A percentile compares a stretch with the other conserved stretches of the same genome.
Evolutionary conservation across 2,329 filamentous ascomycete genomes (phyloP).

Genomic region (Fusarium praegraminearum): DNA sequence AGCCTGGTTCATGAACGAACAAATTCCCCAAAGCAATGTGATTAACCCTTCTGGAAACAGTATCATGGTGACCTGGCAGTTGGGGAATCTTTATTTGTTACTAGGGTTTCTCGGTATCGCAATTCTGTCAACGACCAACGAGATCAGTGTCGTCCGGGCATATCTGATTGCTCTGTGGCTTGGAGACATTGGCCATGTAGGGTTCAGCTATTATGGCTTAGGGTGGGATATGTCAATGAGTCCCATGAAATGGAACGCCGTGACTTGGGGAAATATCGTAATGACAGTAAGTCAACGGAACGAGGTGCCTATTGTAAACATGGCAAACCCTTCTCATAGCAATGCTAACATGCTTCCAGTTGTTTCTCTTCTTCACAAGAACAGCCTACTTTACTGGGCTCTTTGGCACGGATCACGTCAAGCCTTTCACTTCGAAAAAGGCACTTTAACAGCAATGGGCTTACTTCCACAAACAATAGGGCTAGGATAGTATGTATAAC

Average conservation of each 20-base stretch:
- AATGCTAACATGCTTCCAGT: slow-evolving; percentile 50
- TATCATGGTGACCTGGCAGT: slow-evolving; percentile 72
- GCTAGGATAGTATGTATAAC: neutral
- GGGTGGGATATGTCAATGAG: slow-evolving; percentile 66
- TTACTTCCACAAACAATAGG: neutral
- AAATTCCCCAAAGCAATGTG: slow-evolving; percentile 60
- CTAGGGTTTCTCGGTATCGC: slow-evolving; percentile 73
- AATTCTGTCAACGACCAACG: slow-evolving; percentile 72
- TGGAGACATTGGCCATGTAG: slow-evolving; percentile 76
- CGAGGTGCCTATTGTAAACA: neutral
- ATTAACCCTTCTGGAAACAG: slow-evolving; percentile 58
- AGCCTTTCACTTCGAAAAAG: slow-evolving; percentile 45
- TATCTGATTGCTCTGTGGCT: slow-evolving; percentile 75
- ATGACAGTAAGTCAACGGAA: slow-evolving; percentile 64
- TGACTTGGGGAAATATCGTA: slow-evolving; percentile 80
- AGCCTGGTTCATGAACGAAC: slow-evolving; percentile 72
- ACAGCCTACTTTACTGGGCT: slow-evolving; percentile 68
- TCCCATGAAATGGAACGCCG: slow-evolving; percentile 72
- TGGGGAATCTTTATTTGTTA: slow-evolving; percentile 77
- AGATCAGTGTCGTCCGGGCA: slow-evolving; percentile 73
- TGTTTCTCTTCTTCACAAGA: slow-evolving; percentile 67
- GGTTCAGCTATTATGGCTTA: slow-evolving; percentile 68
- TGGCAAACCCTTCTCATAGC: neutral
- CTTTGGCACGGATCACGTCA: slow-evolving; percentile 64
- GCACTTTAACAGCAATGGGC: slow-evolving; percentile 23